A percentile compares a stretch with the other conserved stretches of the same genome.
These are phyloP conservation scores for Gelatoporia subvermispora DNA, from an alignment of 768 basidiomycete species.

Conservation along the genomic window DNA sequence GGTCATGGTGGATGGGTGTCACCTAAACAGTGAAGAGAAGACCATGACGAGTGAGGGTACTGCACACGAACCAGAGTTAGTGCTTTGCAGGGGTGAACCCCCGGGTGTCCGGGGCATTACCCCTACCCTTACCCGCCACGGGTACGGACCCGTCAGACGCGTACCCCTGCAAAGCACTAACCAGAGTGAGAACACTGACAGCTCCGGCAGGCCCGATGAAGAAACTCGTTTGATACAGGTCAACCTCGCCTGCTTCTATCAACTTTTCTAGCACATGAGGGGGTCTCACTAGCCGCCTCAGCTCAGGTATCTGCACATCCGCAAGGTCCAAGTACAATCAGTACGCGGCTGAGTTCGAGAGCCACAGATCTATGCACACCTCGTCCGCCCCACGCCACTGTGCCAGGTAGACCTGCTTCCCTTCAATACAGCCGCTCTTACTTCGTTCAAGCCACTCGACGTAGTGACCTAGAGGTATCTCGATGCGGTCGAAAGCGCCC, in stretches of 20 bases:
- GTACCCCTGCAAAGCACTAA: too few relatives aligned
- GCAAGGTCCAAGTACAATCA: background rate
- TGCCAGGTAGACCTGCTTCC: conserved; percentile 12
- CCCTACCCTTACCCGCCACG: too few relatives aligned
- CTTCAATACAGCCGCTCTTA: conserved; percentile 3
- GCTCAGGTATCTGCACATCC: conserved; percentile 2
- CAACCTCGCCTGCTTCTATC: conserved; percentile 5
- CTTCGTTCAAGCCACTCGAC: conserved; percentile 18
- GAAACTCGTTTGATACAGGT: conserved; percentile 19
- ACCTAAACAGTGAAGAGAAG: conserved; percentile 8
- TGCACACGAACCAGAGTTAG: too few relatives aligned
- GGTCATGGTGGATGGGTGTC: conserved; percentile 20
- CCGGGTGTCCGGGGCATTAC: too few relatives aligned
- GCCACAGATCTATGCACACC: conserved; percentile 6
- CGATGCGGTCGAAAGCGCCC: conserved; percentile 7
- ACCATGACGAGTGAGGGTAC: too few relatives aligned
- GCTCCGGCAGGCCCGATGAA: conserved; percentile 19
- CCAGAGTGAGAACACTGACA: conserved; percentile 5
- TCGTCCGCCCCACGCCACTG: conserved; percentile 18
- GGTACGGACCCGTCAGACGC: too few relatives aligned
- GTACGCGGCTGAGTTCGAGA: background rate
- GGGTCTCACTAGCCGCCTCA: conserved; percentile 5
- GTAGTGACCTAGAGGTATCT: conserved; percentile 14
- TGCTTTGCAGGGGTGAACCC: too few relatives aligned
- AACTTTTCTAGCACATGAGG: conserved; percentile 13